Evolutionary conservation across 2,329 filamentous ascomycete species (phyloP), one percentile per base, ranked within the genome.

Genomic region (Diaporthe sp.): DNA sequence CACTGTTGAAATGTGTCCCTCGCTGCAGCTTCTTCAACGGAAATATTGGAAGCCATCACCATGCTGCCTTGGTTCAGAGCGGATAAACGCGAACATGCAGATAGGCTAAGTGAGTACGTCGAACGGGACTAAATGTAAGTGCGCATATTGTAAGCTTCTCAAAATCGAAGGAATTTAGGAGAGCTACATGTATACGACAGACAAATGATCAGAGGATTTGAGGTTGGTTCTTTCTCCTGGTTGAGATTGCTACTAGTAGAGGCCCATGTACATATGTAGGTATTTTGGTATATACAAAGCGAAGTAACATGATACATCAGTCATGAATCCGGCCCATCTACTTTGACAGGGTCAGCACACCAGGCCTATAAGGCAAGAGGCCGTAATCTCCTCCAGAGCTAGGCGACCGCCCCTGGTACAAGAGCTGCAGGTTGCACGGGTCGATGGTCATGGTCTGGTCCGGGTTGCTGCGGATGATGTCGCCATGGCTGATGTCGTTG

Each of bases 401-500:
- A 2, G 89, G 86, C 17, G 82, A 79, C 13, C 84, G 82, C 30
- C 92, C 92, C 82, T 93, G 92, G 81, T 92, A 93, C 39, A 93
- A 85, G 55, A 92, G 78, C 83, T 92, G 88, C 78, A 93, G 82
- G 79, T 92, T 92, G 84, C 92, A 93, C 1, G 90, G 84, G 78
- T 92, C 89, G 73, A 93, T 80, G 0, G 88, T 87, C 82, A 92
- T 87, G 1, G 90, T 93, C 84, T 93, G 88, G 78, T 93, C 91
- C 3, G 86, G 79, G 78, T 85, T 88, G 73, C 76, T 84, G 74
- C 91, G 87, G 73, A 92, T 79, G 53, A 93, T 80, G 75, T 93
- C 92, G 47, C 92, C 92, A 78, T 92, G 90, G 79, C 88, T 91
- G 79, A 93, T 92, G 75, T 92, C 90, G 80, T 92, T 89, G 61